Evolutionary conservation across 2,329 filamentous ascomycete species (phyloP), one percentile per base, ranked within the genome.

Genomic region (Ophiostoma ulmi): DNA sequence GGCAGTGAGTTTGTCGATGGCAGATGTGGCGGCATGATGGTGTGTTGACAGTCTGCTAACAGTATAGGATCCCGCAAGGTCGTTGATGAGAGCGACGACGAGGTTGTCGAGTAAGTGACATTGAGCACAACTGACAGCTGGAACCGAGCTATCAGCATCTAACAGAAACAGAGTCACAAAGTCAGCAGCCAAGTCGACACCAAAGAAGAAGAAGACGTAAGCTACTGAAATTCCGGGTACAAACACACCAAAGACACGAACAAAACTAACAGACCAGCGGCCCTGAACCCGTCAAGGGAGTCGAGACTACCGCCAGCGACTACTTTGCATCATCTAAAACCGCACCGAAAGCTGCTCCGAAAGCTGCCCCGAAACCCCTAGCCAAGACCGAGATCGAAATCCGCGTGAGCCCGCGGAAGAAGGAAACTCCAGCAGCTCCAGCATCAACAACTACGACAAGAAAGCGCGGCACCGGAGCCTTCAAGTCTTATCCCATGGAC

Each of bases 141-240:
- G 38, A 7, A 7, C 44, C 6, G 35, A 20, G 13, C 14, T 31
- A 6, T 5, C 26, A 14, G 10, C 26, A 63, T 17, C 35, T 64
- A 36, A 65, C 63, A 41, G 11, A 1, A 63, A 7, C 55, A 85
- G 84, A 35, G 80, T 83, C 10, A 89, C 88, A 78, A 90, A 88
- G 76, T 78, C 84, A 35, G 76, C 84, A 35, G 76, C 84, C 1
- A 89, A 82, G 75, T 74, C 82, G 17, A 78, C 80, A 0, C 79
- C 82, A 0, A 85, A 80, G 75, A 86, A 89, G 79, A 92, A 89
- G 79, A 76, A 65, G 63, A n/a, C 79, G 84, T 88, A 77, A 75
- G 83, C 31, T n/a, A 63, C 39, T n/a, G 35, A 38, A 72, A 69
- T 3, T 55, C 2, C 35, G 20, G n/a, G 22, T 13, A 63, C 8